Evolutionary conservation across 495 filamentous ascomycete species (phyloP).

Genomic region (Penicillium coffeae): DNA sequence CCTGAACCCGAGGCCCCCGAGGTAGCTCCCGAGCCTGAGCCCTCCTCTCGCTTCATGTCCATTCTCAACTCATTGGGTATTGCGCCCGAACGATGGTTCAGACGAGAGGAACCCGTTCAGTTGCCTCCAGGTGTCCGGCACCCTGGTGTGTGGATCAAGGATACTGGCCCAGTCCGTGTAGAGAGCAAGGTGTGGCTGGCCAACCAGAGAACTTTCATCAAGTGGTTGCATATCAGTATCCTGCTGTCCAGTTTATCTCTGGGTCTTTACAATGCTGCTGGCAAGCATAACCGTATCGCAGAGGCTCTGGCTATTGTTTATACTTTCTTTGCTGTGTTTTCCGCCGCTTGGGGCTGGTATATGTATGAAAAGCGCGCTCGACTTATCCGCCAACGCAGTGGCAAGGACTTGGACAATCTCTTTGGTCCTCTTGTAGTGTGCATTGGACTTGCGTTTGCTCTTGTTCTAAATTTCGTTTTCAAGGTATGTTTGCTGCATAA

Average conservation of each 20-base stretch:
- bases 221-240: slow-evolving; percentile 92
- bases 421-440: slow-evolving; percentile 82
- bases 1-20: slow-evolving; percentile 3
- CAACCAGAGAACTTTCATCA: slow-evolving; percentile 95
- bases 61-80: slow-evolving; percentile 72
- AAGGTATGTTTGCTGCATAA: slow-evolving; percentile 42
- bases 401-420: slow-evolving; percentile 86
- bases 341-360: slow-evolving; percentile 81
- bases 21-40: slow-evolving; percentile 10
- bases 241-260: slow-evolving; percentile 78
- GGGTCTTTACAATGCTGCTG: slow-evolving; percentile 82
- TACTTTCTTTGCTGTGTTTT: slow-evolving; percentile 74
- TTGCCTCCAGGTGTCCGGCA: slow-evolving; percentile 84
- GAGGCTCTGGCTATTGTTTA: slow-evolving; percentile 75
- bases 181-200: slow-evolving; percentile 98
- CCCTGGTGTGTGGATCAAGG: slow-evolving; percentile 84
- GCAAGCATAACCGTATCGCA: slow-evolving; percentile 65
- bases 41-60: slow-evolving; percentile 43
- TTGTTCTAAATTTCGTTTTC: slow-evolving; percentile 86
- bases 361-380: slow-evolving; percentile 70
- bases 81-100: slow-evolving; percentile 62
- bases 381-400: slow-evolving; percentile 80
- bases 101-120: slow-evolving; percentile 29
- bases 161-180: slow-evolving; percentile 81
- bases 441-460: slow-evolving; percentile 68